Base-by-base conservation (phyloP, 2,329 filamentous ascomycete species). In the Scytalidium sp. region DNA sequence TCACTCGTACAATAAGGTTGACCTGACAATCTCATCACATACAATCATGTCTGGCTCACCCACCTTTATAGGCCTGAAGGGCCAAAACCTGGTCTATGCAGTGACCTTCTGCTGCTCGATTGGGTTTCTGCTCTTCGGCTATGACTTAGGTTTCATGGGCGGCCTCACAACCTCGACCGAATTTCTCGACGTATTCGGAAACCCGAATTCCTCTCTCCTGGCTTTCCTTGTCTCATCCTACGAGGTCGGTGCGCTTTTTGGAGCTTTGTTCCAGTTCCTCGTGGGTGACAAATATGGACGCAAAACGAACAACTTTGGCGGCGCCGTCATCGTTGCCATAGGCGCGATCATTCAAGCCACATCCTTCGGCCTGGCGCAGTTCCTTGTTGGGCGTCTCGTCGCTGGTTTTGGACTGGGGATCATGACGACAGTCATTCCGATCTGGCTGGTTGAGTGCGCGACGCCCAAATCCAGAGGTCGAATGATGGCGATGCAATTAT, bases 131-230 rank as follows among this genome's bases (percentile, higher is more conserved):
- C 45, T 47, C 3, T 47, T 47, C 20, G 45, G 45, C 19, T 47
- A 47, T 27, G 45, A 47, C 20, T 17, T 47, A 13, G 25, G 23
- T 57, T 74, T 78, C 2, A 77, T 76, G 71, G 75, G 70, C 47
- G 69, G 68, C 54, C 67, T 81, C 40, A 66, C 81, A 50, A 79
- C 76, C 11, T 63, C 80, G 22, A 60, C 65, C 7, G 73, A 72
- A 5, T 81, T 80, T 50, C 64, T 74, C 3, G 56, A 60, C 3
- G 57, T 60, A 2, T 73, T 74, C 52, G 47, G 47, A 21, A 50
- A 47, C 27, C 20, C 27, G 11, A 25, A 47, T 36, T 22, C 47
- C 3, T 47, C 43, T 10, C 41, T 46, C 43, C 19, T 41, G 7
- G 39, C 39, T 7, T 41, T 41, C 19, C 39, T 41, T n/a, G n/a